Percentiles rank a stretch among this genome's conserved stretches.
Conservation (phyloP, 2,329 filamentous ascomycete species). For the Coccinonectria pachysandricola region DNA sequence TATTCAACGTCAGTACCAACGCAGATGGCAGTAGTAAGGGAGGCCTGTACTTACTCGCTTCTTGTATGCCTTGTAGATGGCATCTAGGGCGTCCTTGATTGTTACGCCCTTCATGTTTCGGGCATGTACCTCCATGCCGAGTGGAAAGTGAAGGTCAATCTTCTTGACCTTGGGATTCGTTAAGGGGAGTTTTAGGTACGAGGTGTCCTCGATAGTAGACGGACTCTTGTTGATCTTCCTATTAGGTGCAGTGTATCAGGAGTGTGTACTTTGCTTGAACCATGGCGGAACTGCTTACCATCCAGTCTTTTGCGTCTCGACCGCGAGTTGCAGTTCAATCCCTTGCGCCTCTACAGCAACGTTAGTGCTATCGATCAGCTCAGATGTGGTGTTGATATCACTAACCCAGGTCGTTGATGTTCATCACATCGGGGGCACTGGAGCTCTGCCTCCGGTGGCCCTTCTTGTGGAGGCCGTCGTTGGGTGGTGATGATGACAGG, state of each 20-base stretch:
- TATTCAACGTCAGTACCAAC: slow-evolving; percentile 25
- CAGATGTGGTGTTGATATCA: slow-evolving; percentile 7
- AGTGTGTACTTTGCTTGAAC: neutral
- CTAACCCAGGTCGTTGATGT: slow-evolving; percentile 79
- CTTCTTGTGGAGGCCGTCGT: slow-evolving; percentile 40
- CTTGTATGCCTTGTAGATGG: slow-evolving; percentile 93
- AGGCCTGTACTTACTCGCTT: slow-evolving; percentile 61
- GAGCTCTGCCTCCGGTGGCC: slow-evolving; percentile 63
- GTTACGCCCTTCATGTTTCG: slow-evolving; percentile 91
- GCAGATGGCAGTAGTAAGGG: neutral
- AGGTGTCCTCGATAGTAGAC: slow-evolving; percentile 66
- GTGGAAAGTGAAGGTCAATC: slow-evolving; percentile 85
- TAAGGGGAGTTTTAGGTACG: slow-evolving; percentile 71
- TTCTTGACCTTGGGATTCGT: slow-evolving; percentile 80
- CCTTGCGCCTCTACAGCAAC: slow-evolving; percentile 55
- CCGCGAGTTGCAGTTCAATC: slow-evolving; percentile 61
- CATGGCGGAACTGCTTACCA: slow-evolving; percentile 49
- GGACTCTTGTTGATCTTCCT: slow-evolving; percentile 95
- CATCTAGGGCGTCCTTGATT: slow-evolving; percentile 92
- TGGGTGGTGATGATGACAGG: slow-evolving; percentile 55
- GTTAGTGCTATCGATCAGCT: no score
- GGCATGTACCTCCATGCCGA: slow-evolving; percentile 79
- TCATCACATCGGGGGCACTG: slow-evolving; percentile 54
- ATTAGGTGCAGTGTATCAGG: neutral
- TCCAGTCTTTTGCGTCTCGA: slow-evolving; percentile 78